These are phyloP conservation scores for Tetracladium marchalianum DNA, from an alignment of 495 filamentous ascomycete genomes.

Conservation along the genomic window DNA sequence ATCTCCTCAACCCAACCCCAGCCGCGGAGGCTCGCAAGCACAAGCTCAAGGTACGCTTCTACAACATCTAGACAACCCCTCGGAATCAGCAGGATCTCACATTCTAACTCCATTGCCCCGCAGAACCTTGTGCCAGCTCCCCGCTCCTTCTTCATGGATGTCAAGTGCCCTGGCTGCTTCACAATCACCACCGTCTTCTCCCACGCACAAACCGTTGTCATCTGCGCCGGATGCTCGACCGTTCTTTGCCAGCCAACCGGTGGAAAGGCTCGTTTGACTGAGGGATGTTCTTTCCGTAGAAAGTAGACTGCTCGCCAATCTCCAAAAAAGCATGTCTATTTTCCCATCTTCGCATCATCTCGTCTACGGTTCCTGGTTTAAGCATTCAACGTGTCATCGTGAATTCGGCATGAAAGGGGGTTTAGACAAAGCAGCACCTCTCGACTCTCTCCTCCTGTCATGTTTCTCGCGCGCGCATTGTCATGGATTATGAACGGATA, in stretches of 20 bases:
- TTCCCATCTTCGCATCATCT: conserved; percentile 10
- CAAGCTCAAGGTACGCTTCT: conserved; percentile 88
- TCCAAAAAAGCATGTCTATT: conserved; percentile 4
- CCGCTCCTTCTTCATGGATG: conserved; percentile 99
- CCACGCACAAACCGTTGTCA: conserved; percentile 98
- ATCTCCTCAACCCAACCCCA: conserved; percentile 97
- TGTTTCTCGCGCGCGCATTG: conserved; percentile 17
- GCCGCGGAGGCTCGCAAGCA: conserved; percentile 95
- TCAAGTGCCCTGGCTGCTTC: conserved; percentile 99
- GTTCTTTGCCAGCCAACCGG: conserved; percentile 97
- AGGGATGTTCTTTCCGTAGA: conserved; percentile 98
- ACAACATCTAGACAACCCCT: background rate
- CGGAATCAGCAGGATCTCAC: background rate
- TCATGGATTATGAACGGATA: conserved; percentile 43
- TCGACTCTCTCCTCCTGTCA: conserved; percentile 17
- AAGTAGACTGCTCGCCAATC: conserved; percentile 64
- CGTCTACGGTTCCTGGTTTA: conserved; percentile 23
- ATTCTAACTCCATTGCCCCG: conserved; percentile 16
- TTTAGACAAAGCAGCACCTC: conserved; percentile 14
- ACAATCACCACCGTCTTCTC: conserved; percentile 99
- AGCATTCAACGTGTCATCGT: conserved; percentile 16
- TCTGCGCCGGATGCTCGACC: conserved; percentile 95
- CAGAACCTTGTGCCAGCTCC: conserved; percentile 90
- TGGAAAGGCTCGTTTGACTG: conserved; percentile 93
- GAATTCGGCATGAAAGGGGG: conserved; percentile 25